Percentiles rank a stretch among this genome's conserved stretches.
These are phyloP conservation scores for Xylariomycetidae sp. DNA, from an alignment of 2,329 filamentous ascomycete species.

Conservation along the genomic window DNA sequence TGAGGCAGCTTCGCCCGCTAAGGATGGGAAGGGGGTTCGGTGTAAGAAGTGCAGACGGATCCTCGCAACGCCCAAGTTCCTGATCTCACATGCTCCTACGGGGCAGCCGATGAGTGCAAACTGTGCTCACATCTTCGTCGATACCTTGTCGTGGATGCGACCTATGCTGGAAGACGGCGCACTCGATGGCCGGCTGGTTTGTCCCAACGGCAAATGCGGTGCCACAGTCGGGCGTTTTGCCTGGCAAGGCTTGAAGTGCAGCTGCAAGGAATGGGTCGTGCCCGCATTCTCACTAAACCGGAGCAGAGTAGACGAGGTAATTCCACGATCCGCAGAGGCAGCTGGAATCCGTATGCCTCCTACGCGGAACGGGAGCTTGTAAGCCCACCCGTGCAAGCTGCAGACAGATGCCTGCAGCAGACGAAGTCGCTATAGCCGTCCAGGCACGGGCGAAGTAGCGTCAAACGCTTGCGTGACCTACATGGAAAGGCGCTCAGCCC, in stretches of 20 bases:
- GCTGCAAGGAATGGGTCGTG: conserved; percentile 83
- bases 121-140: conserved; percentile 86
- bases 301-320: conserved; percentile 70
- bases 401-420: no score
- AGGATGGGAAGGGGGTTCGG: conserved; percentile 52
- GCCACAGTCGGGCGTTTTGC: conserved; percentile 87
- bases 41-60: conserved; percentile 86
- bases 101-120: conserved; percentile 12
- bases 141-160: conserved; percentile 94
- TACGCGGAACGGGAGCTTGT: conserved; percentile 31
- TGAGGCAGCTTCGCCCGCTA: conserved; percentile 9
- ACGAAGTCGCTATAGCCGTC: no score
- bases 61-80: conserved; percentile 51
- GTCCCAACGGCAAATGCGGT: conserved; percentile 71
- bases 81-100: conserved; percentile 54
- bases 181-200: conserved; percentile 77
- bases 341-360: conserved; percentile 53
- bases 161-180: conserved; percentile 71
- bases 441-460: no score
- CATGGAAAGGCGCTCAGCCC: no score
- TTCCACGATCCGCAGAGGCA: conserved; percentile 21
- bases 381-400: no score
- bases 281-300: conserved; percentile 84
- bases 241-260: conserved; percentile 93
- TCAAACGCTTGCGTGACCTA: no score